Evolutionary conservation across 2,329 filamentous ascomycete genomes (phyloP).

Genomic region (Cordyceps javanica): DNA sequence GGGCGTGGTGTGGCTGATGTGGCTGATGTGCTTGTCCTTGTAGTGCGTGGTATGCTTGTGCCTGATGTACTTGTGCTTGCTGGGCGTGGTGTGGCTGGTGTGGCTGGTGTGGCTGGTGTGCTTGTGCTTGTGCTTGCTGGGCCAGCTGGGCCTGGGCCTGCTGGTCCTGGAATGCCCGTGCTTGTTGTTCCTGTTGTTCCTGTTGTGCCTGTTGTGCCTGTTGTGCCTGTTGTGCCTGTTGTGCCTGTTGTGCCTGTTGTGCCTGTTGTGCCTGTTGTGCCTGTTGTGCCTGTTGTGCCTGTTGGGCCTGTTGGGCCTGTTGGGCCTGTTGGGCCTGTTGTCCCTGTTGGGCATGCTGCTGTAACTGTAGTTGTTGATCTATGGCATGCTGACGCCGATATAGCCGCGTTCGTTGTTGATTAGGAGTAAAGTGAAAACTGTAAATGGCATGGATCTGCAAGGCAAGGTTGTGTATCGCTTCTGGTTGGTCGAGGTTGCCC

Average conservation of each 20-base stretch:
- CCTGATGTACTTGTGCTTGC: not conserved
- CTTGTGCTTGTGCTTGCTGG: not conserved
- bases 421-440: not conserved
- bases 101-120: not conserved
- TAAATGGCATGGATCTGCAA: not conserved
- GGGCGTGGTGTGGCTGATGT: not conserved
- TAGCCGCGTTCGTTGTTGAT: not conserved
- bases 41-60: too few relatives aligned
- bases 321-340: not conserved
- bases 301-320: not conserved
- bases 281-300: not conserved
- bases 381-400: conserved; percentile 1
- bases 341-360: not conserved
- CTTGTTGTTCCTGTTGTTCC: not conserved
- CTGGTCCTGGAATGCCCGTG: not conserved
- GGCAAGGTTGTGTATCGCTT: not conserved
- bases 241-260: not conserved
- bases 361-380: not conserved
- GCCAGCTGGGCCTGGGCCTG: not conserved
- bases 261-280: not conserved
- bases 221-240: too few relatives aligned
- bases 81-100: not conserved
- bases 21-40: not conserved
- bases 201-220: not conserved
- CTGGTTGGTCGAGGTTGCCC: not conserved